A percentile compares a stretch with the other conserved stretches of the same genome.
Conservation (phyloP, 2,329 filamentous ascomycete genomes). For the Penicillium sp. region DNA sequence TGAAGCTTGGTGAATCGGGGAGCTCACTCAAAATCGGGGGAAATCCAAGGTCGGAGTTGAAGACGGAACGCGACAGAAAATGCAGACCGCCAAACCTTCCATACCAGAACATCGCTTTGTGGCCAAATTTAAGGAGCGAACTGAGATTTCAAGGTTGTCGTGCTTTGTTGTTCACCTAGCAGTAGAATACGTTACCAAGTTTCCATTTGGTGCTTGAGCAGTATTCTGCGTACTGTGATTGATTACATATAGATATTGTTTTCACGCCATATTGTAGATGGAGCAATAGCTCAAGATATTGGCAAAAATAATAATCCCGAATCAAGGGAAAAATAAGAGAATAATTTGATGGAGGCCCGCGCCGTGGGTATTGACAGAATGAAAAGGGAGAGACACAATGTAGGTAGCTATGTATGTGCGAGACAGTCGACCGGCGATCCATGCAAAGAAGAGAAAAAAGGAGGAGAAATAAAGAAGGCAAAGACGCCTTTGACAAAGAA, state of each 20-base stretch:
- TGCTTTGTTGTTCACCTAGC: no score
- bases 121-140: no score
- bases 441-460: slow-evolving; percentile 18
- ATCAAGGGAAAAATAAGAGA: background rate
- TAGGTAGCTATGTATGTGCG: slow-evolving; percentile 21
- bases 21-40: background rate
- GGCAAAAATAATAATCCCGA: background rate
- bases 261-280: background rate
- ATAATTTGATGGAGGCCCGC: slow-evolving; percentile 12
- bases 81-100: background rate
- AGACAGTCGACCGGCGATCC: slow-evolving; percentile 32
- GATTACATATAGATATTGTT: background rate
- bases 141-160: no score
- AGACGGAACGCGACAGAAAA: background rate
- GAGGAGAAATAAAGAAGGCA: slow-evolving; percentile 2
- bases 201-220: background rate
- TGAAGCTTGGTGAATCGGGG: background rate
- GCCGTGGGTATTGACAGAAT: slow-evolving; percentile 24
- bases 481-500: background rate
- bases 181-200: background rate
- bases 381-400: slow-evolving; percentile 11
- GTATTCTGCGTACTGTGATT: no score
- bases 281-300: background rate
- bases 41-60: background rate
- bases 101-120: background rate